Base-by-base conservation (phyloP, 2,329 filamentous ascomycete genomes). In the Polytolypa hystricis region DNA sequence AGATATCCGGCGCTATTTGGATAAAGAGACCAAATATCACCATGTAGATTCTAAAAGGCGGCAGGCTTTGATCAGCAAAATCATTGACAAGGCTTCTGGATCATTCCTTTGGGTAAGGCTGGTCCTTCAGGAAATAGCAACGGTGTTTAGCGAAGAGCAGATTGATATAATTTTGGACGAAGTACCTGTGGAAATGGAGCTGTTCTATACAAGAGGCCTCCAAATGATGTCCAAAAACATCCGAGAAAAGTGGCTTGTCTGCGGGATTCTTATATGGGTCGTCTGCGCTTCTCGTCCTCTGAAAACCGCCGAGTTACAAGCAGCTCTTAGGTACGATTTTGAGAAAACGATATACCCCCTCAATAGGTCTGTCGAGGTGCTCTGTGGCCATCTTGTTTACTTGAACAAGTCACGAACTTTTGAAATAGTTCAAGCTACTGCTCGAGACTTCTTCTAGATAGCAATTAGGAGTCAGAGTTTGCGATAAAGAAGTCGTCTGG, bases 81-180 rank as follows among this genome's bases (percentile, higher is more conserved):
- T 64, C 7, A 33, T 63, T 14, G 37, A 49, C n/a, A 62, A 58
- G 33, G 56, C 60, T 11, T 46, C 44, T 9, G 57, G 55, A 2
- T 60, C 49, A 14, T 62, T 64, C 39, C 42, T 62, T 12, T 64
- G 58, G 59, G 52, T 50, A 10, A 43, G 39, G 6, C 35, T 62
- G 21, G 54, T 60, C 1, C 43, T 62, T 4, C 44, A 55, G 15
- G 52, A 58, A 37, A 44, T 59, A 3, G 10, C 28, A 7, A 37
- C 38, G 12, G 51, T 48, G 27, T 45, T 56, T 42, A 54, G 45
- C 30, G 43, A 42, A 33, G 49, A 51, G 30, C 55, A 53, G 11
- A 49, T 57, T 11, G 39, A 51, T 2, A 39, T 49, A 18, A 44
- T 55, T 17, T 44, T 64, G 8, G 48, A 56, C 23, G 46, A 52